phyloP scores from a whole-genome alignment of 768 basidiomycete species.

The Cystofilobasidium macerans region DNA sequence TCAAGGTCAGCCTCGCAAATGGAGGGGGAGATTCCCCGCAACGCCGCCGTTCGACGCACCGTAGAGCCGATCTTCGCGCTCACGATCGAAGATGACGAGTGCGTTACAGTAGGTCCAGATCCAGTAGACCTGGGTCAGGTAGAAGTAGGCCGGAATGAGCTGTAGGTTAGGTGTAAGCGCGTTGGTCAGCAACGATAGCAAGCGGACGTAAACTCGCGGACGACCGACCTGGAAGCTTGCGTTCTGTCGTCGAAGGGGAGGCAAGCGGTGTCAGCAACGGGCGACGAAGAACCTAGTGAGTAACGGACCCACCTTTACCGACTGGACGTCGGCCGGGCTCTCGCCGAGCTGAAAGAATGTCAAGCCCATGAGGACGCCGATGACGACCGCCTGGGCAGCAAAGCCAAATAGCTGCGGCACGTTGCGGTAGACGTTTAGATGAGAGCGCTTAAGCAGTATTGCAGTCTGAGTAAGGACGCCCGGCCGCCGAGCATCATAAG shows the following conservation, averaged over 20 bases:
- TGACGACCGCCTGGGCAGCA: conserved; percentile 15
- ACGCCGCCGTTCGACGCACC: too few species aligned
- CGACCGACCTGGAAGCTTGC: conserved; percentile 33
- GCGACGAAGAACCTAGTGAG: too few species aligned
- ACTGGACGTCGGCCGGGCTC: conserved; percentile 39
- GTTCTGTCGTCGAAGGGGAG: too few species aligned
- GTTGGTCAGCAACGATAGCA: conserved; percentile 25
- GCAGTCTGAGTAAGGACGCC: conserved; percentile 32
- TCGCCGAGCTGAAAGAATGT: conserved; percentile 40
- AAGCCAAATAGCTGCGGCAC: conserved; percentile 26
- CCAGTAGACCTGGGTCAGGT: conserved; percentile 28
- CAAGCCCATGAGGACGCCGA: conserved; percentile 39
- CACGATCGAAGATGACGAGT: conserved; percentile 44
- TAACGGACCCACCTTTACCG: too few species aligned
- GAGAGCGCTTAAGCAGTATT: conserved; percentile 32
- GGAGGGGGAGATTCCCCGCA: not conserved
- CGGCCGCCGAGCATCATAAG: conserved; percentile 23
- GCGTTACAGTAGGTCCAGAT: conserved; percentile 40
- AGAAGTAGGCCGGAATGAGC: conserved; percentile 8
- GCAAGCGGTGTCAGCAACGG: too few species aligned
- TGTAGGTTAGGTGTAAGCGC: too few species aligned
- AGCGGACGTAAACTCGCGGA: conserved; percentile 38
- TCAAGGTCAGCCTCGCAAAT: not conserved
- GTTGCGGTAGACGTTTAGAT: conserved; percentile 36
- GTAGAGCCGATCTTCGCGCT: conserved; percentile 38